Percentiles rank a stretch among this genome's conserved stretches.
Conservation (phyloP, 768 basidiomycete genomes). For the Panaeolus papilionaceus region DNA sequence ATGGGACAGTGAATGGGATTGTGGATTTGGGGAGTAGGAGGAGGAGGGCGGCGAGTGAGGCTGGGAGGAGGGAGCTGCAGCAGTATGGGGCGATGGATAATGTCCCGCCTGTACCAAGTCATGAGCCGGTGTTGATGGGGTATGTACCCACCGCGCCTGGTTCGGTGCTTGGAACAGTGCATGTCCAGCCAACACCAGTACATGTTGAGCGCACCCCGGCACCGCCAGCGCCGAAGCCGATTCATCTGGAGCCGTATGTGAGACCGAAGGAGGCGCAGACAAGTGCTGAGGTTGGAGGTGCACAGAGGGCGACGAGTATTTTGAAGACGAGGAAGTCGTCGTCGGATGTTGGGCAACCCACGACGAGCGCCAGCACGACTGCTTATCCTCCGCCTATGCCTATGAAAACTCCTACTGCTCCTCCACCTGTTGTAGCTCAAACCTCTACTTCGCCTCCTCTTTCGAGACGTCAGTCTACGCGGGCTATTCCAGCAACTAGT, state of each 20-base stretch:
- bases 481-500: not conserved
- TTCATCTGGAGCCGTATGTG: not conserved
- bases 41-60: slow-evolving; percentile 28
- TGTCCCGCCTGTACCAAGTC: not conserved
- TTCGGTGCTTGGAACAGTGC: not conserved
- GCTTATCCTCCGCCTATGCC: not conserved
- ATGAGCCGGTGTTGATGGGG: not conserved
- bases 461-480: not conserved
- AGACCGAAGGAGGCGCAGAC: not conserved
- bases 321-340: slow-evolving; percentile 3
- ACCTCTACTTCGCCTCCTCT: not conserved
- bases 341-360: not conserved
- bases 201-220: not conserved
- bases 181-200: no score
- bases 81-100: not conserved
- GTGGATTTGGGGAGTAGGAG: slow-evolving; percentile 29
- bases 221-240: not conserved
- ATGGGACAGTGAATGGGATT: slow-evolving; percentile 21
- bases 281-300: not conserved
- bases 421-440: not conserved
- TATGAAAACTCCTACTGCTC: not conserved
- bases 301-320: not conserved
- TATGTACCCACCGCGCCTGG: slow-evolving; percentile 16
- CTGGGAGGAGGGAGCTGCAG: slow-evolving; percentile 7
- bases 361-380: not conserved